Evolutionary conservation across 2,329 filamentous ascomycete genomes (phyloP).

Genomic region (Plenodomus lindquistii): DNA sequence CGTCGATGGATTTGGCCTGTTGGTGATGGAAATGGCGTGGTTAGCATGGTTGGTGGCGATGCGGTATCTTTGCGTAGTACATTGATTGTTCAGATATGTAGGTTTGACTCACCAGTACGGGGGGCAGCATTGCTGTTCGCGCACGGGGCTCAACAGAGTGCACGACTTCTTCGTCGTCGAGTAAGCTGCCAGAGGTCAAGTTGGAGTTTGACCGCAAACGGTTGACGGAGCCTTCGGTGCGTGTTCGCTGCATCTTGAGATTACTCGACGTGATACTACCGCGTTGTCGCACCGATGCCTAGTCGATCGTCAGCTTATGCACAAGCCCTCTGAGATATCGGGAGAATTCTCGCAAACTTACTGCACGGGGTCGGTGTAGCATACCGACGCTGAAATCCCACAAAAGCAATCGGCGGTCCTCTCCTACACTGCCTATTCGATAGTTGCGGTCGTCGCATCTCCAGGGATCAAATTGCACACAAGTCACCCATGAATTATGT

Average conservation of each 20-base stretch:
- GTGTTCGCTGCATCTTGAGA: constrained; percentile 49
- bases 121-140: constrained; percentile 82
- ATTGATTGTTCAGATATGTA: background rate
- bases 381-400: constrained; percentile 99
- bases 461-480: constrained; percentile 95
- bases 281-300: constrained; percentile 61
- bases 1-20: constrained; percentile 80
- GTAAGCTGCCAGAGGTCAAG: constrained; percentile 56
- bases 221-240: constrained; percentile 65
- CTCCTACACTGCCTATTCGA: constrained; percentile 92
- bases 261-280: constrained; percentile 56
- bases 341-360: constrained; percentile 51
- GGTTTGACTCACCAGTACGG: constrained; percentile 72
- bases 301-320: constrained; percentile 8
- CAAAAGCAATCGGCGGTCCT: constrained; percentile 85
- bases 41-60: constrained; percentile 2
- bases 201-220: constrained; percentile 74
- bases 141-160: constrained; percentile 86
- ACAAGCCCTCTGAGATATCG: background rate
- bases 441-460: constrained; percentile 94
- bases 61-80: constrained; percentile 1
- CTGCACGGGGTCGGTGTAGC: constrained; percentile 86
- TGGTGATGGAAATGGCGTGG: background rate
- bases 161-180: constrained; percentile 66
- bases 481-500: constrained; percentile 93